phyloP scores from a whole-genome alignment of 2,329 filamentous ascomycete genomes.

The Emmonsiellopsis sp. region DNA sequence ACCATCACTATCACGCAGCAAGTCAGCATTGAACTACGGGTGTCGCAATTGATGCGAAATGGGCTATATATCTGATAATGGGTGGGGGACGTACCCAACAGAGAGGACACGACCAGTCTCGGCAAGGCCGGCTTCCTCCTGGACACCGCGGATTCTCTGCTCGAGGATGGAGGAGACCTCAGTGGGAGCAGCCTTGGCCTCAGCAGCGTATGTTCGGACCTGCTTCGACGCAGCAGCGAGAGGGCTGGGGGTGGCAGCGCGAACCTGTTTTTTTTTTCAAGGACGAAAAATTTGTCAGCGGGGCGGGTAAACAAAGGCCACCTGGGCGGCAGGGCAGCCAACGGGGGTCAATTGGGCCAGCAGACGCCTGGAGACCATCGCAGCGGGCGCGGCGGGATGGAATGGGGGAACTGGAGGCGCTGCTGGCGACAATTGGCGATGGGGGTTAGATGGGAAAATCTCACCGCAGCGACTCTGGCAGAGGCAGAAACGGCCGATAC shows the following conservation, averaged over 20 bases:
- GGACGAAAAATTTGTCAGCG: constrained; percentile 33
- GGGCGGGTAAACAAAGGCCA: constrained; percentile 30
- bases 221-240: constrained; percentile 62
- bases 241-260: constrained; percentile 73
- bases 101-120: constrained; percentile 99
- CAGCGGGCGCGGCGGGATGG: constrained; percentile 27
- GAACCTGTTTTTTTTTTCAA: constrained; percentile 50
- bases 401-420: constrained; percentile 20
- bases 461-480: constrained; percentile 88
- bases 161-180: constrained; percentile 99
- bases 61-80: constrained; percentile 18
- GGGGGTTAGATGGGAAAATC: constrained; percentile 49
- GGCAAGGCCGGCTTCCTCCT: constrained; percentile 91
- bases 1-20: constrained; percentile 69
- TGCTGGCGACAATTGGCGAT: constrained; percentile 30
- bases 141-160: constrained; percentile 96
- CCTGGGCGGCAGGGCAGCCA: constrained; percentile 9
- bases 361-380: constrained; percentile 17
- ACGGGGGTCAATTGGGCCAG: constrained; percentile 15
- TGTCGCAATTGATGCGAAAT: background rate
- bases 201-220: constrained; percentile 79
- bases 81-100: constrained; percentile 70
- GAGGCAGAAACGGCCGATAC: constrained; percentile 88
- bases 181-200: constrained; percentile 90
- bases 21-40: background rate